Evolutionary conservation across 2,329 filamentous ascomycete species (phyloP).

Genomic region (Ceratocystis colombiana): DNA sequence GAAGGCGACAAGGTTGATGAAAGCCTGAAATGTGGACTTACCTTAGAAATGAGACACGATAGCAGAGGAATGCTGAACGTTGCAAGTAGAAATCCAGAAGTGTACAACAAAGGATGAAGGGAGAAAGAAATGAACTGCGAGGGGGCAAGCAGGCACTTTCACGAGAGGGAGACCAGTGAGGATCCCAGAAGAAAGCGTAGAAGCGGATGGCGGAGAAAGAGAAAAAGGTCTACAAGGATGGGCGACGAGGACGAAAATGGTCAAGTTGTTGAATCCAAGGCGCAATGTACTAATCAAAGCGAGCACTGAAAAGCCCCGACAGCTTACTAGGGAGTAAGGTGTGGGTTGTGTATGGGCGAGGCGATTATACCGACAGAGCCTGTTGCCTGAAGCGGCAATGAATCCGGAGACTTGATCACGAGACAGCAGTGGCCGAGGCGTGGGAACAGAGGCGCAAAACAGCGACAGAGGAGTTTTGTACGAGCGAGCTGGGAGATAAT

Average conservation of each 20-base stretch:
- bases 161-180: neutral
- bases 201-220: neutral
- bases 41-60: neutral
- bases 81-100: neutral
- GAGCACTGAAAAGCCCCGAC: neutral
- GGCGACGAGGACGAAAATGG: neutral
- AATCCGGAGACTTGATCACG: slow-evolving; percentile 2
- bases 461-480: neutral
- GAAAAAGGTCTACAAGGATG: slow-evolving; percentile 6
- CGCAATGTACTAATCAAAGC: neutral
- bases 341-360: neutral
- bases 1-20: neutral
- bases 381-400: slow-evolving; percentile 12
- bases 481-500: neutral
- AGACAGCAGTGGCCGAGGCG: neutral
- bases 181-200: neutral
- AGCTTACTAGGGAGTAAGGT: slow-evolving; percentile 1
- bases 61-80: neutral
- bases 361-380: neutral
- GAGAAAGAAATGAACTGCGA: slow-evolving; percentile 4
- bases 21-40: slow-evolving; percentile 5
- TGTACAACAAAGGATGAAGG: neutral
- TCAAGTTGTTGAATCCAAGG: neutral
- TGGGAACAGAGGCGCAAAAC: neutral
- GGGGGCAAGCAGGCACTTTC: neutral